A percentile compares a stretch with the other conserved stretches of the same genome.
These are phyloP conservation scores for Coemansia guatemalensis DNA, from an alignment of 192 early-diverging fungal genomes.

Conservation along the genomic window DNA sequence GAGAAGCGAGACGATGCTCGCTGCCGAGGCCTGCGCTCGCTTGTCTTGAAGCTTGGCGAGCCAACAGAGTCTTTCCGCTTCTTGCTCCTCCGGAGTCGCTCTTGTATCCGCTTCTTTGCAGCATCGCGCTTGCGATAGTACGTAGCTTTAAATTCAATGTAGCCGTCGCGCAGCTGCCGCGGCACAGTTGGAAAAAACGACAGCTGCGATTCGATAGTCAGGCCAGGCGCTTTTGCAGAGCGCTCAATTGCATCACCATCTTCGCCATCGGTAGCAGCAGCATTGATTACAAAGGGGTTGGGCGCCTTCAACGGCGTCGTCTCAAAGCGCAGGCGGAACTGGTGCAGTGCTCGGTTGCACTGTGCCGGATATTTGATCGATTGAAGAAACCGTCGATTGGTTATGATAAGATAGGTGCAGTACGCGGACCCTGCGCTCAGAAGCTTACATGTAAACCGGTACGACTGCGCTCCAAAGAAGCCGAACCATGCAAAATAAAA, in stretches of 20 bases:
- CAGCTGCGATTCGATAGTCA: constrained; percentile 42
- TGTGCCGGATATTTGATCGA: constrained; percentile 51
- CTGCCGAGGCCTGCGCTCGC: constrained; percentile 34
- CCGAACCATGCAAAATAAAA: constrained; percentile 56
- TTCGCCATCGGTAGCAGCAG: constrained; percentile 6
- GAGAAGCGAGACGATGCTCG: constrained; percentile 5
- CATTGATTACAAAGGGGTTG: constrained; percentile 11
- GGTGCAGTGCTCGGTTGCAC: constrained; percentile 55
- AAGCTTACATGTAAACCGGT: constrained; percentile 49
- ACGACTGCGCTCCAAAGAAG: constrained; percentile 42
- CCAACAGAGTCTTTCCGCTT: constrained; percentile 24
- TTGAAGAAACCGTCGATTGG: constrained; percentile 49
- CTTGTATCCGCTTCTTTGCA: constrained; percentile 45
- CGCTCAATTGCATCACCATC: neutral
- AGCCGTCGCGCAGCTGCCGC: constrained; percentile 51
- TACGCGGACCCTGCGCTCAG: constrained; percentile 52
- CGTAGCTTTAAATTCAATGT: constrained; percentile 47
- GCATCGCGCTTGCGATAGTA: constrained; percentile 54
- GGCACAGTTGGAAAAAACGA: constrained; percentile 55
- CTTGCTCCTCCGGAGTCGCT: constrained; percentile 35
- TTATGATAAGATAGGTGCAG: constrained; percentile 54
- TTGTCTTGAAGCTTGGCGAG: constrained; percentile 21
- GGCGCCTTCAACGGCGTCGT: constrained; percentile 33
- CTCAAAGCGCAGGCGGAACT: constrained; percentile 53
- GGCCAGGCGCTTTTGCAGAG: neutral